A percentile compares a stretch with the other conserved stretches of the same genome.
phyloP scores from a whole-genome alignment of 352 stramenopile genomes.

The Globisporangium lucens region DNA sequence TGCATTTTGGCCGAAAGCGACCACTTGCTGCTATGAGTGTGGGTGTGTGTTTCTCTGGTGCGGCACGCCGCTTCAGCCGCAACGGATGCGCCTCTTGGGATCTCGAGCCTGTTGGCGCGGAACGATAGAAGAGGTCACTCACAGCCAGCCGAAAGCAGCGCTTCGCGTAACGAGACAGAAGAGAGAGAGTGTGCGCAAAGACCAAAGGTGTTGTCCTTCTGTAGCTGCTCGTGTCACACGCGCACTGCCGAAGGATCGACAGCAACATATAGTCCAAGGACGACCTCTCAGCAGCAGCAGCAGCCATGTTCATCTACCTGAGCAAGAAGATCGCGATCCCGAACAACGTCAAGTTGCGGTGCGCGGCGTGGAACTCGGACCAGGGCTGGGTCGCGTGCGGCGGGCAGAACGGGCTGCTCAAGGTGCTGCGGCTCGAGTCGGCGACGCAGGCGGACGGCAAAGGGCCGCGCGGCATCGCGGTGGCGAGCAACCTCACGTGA shows the following conservation, averaged over 20 bases:
- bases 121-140: background rate
- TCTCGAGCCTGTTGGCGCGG: background rate
- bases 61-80: background rate
- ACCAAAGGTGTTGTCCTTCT: background rate
- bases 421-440: slow-evolving; percentile 91
- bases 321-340: slow-evolving; percentile 96
- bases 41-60: background rate
- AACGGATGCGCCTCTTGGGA: slow-evolving; percentile 8
- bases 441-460: slow-evolving; percentile 62
- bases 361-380: slow-evolving; percentile 90
- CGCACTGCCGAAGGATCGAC: background rate
- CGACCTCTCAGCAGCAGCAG: background rate
- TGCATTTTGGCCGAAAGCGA: background rate
- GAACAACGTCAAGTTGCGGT: slow-evolving; percentile 91
- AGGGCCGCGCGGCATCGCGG: slow-evolving; percentile 75
- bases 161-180: background rate
- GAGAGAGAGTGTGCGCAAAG: background rate
- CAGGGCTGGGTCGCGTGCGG: slow-evolving; percentile 95
- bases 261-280: background rate
- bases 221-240: background rate
- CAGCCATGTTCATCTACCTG: slow-evolving; percentile 93
- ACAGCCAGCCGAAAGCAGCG: background rate
- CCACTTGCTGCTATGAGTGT: background rate
- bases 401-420: slow-evolving; percentile 90
- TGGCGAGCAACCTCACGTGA: slow-evolving; percentile 91